A percentile compares a stretch with the other conserved stretches of the same genome.
Conservation (phyloP, 345 rosid species). For the Alliaria petiolata region DNA sequence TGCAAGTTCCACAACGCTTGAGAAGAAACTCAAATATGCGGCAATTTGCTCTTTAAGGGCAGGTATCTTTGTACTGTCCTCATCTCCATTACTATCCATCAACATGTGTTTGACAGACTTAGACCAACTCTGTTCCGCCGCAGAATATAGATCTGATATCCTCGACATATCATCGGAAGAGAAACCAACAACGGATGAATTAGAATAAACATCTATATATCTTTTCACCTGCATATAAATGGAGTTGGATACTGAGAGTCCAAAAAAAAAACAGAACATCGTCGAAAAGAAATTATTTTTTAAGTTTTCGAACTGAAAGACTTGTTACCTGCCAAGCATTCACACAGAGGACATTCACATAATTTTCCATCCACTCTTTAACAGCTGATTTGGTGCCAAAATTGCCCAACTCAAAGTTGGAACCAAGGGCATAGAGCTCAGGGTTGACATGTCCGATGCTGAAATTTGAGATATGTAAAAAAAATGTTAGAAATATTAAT, state of each 20-base stretch:
- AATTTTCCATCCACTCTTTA: constrained; percentile 58
- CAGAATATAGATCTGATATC: constrained; percentile 55
- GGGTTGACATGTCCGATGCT: constrained; percentile 93
- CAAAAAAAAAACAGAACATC: neutral
- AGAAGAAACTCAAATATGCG: constrained; percentile 58
- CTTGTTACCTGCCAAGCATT: constrained; percentile 91
- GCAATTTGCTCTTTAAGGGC: constrained; percentile 48
- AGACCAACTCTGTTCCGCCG: constrained; percentile 57
- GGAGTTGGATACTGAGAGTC: neutral
- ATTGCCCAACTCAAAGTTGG: constrained; percentile 30
- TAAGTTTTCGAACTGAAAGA: neutral
- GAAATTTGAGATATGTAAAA: constrained; percentile 21
- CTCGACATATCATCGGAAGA: constrained; percentile 68
- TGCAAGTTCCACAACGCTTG: constrained; percentile 71
- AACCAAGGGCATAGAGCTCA: constrained; percentile 82
- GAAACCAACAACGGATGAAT: constrained; percentile 92
- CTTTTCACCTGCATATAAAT: constrained; percentile 67
- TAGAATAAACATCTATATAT: constrained; percentile 82
- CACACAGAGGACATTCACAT: constrained; percentile 64
- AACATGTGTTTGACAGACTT: constrained; percentile 34
- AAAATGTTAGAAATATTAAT: constrained; percentile 5
- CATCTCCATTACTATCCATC: constrained; percentile 32
- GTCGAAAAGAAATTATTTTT: neutral
- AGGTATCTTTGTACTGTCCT: constrained; percentile 26
- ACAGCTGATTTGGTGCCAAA: constrained; percentile 27